Conservation (phyloP, 1,284 basidiomycete species). For the Somion occarium region DNA sequence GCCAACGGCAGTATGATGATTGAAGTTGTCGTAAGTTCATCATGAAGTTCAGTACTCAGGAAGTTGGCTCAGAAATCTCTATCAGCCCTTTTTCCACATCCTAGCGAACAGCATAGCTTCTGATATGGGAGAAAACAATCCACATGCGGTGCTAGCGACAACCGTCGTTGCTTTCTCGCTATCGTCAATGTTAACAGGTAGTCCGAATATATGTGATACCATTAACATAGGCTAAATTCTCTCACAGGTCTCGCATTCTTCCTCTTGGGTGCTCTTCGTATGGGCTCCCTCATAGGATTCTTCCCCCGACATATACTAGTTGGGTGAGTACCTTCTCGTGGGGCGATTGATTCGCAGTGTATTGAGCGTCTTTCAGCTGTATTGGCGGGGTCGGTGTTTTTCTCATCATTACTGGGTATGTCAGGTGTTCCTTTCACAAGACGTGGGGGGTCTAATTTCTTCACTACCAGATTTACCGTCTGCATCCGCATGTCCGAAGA, state of each 20-base stretch:
- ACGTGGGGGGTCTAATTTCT: background rate
- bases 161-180: slow-evolving; percentile 89
- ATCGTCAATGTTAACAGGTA: slow-evolving; percentile 88
- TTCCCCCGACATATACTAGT: slow-evolving; percentile 96
- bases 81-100: slow-evolving; percentile 95
- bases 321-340: slow-evolving; percentile 45
- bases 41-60: slow-evolving; percentile 2
- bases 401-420: slow-evolving; percentile 81
- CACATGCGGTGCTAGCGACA: slow-evolving; percentile 78
- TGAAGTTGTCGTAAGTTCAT: slow-evolving; percentile 77
- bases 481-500: slow-evolving; percentile 82
- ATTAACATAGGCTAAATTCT: slow-evolving; percentile 6
- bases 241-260: slow-evolving; percentile 75
- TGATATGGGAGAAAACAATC: slow-evolving; percentile 70
- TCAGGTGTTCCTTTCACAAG: slow-evolving; percentile 6
- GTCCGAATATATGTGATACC: slow-evolving; percentile 16
- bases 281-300: slow-evolving; percentile 90
- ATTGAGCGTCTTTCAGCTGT: slow-evolving; percentile 44
- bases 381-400: slow-evolving; percentile 97
- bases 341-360: slow-evolving; percentile 7
- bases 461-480: slow-evolving; percentile 63
- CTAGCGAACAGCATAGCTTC: slow-evolving; percentile 75
- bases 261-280: slow-evolving; percentile 75
- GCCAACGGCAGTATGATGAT: slow-evolving; percentile 99
- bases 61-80: background rate